These are phyloP conservation scores for Pleurotus pulmonarius DNA, from an alignment of 768 basidiomycete species.

Conservation along the genomic window DNA sequence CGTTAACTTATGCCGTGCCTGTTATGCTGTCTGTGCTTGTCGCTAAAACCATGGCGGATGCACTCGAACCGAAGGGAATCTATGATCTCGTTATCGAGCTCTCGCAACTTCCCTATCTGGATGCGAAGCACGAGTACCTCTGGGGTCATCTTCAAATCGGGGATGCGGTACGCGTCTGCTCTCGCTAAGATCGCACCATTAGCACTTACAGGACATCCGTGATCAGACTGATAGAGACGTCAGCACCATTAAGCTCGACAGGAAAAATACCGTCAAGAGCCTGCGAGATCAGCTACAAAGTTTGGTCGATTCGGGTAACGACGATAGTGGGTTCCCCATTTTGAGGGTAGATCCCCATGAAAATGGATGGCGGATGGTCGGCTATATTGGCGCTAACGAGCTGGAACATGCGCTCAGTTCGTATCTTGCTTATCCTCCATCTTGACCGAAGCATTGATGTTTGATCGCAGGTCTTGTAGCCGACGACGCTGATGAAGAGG, in stretches of 20 bases:
- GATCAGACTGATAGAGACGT: conserved; percentile 62
- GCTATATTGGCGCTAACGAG: conserved; percentile 90
- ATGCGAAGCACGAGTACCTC: conserved; percentile 84
- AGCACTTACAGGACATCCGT: not conserved
- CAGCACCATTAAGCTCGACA: conserved; percentile 69
- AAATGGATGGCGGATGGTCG: conserved; percentile 65
- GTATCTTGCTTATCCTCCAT: conserved; percentile 20
- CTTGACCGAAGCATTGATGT: not conserved
- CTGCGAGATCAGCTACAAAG: conserved; percentile 67
- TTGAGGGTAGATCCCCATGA: conserved; percentile 44
- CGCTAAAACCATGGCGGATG: conserved; percentile 87
- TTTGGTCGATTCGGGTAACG: conserved; percentile 55
- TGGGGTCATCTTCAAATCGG: conserved; percentile 76
- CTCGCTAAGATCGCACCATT: not conserved
- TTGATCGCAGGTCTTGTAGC: conserved; percentile 60
- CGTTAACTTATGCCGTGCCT: conserved; percentile 87
- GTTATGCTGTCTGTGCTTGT: conserved; percentile 87
- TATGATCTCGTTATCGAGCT: conserved; percentile 96
- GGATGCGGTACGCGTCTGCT: conserved; percentile 61
- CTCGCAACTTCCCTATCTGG: conserved; percentile 87
- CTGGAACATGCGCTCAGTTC: conserved; percentile 88
- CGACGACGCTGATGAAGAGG: conserved; percentile 60
- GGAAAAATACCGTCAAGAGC: conserved; percentile 70
- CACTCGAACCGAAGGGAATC: conserved; percentile 88
- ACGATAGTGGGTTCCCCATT: conserved; percentile 87